Evolutionary conservation across 2,329 filamentous ascomycete species (phyloP).

Genomic region (Cladosporium cucumerinum): DNA sequence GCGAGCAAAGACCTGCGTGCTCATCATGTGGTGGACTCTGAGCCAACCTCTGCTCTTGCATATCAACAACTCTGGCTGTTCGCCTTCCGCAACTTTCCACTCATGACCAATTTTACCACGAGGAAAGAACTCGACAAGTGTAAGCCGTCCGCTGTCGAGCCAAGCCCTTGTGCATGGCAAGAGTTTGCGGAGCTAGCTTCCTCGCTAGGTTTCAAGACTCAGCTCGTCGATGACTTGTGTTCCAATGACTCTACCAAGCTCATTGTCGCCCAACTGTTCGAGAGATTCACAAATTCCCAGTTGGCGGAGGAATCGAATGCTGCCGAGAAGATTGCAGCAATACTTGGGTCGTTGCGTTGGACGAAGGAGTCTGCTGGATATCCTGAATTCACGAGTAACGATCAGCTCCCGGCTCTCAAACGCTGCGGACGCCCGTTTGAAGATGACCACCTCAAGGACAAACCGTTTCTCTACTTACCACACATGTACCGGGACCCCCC

Average conservation of each 20-base stretch:
- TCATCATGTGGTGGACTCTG: background rate
- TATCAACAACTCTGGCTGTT: conserved; percentile 21
- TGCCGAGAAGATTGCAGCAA: background rate
- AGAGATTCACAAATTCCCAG: background rate
- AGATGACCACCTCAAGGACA: conserved; percentile 4
- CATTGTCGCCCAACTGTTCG: conserved; percentile 1
- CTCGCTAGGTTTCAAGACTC: conserved; percentile 11
- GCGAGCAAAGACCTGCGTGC: conserved; percentile 4
- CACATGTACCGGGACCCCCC: background rate
- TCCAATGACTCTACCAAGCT: background rate
- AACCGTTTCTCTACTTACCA: conserved; percentile 4
- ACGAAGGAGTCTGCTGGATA: background rate
- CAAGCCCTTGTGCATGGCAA: conserved; percentile 14
- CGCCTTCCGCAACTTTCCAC: conserved; percentile 18
- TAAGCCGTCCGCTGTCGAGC: conserved; percentile 15
- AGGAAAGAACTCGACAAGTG: conserved; percentile 15
- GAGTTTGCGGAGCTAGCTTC: conserved; percentile 10
- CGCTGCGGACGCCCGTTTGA: conserved; percentile 13
- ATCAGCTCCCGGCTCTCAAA: background rate
- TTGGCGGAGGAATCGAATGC: background rate
- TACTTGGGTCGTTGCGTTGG: background rate
- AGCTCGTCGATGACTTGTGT: background rate
- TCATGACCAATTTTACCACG: conserved; percentile 14
- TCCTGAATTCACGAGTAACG: background rate
- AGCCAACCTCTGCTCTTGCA: background rate